Percentiles rank a stretch among this genome's conserved stretches.
Conservation (phyloP, 805 yeast genomes). For the Wickerhamomyces rabaulensis region DNA sequence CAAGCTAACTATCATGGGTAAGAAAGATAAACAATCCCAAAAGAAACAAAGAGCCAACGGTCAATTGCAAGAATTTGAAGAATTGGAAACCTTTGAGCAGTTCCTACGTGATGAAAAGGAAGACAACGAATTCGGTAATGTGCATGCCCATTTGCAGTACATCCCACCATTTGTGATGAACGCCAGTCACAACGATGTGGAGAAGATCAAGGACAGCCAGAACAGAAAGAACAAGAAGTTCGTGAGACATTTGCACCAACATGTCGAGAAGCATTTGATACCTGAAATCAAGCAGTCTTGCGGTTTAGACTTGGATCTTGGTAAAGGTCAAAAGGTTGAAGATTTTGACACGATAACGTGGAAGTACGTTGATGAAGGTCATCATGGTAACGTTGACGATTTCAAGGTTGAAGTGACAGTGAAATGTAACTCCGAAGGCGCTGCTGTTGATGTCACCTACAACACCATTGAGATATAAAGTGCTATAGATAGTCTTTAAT, state of each 20-base stretch:
- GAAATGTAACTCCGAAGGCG: conserved; percentile 60
- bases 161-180: conserved; percentile 70
- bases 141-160: conserved; percentile 62
- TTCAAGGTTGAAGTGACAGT: conserved; percentile 63
- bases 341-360: conserved; percentile 48
- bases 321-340: conserved; percentile 41
- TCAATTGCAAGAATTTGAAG: conserved; percentile 45
- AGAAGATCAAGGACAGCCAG: conserved; percentile 65
- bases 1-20: conserved; percentile 9
- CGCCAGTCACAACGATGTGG: conserved; percentile 63
- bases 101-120: conserved; percentile 68
- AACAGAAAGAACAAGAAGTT: conserved; percentile 69
- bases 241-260: conserved; percentile 70
- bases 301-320: conserved; percentile 48
- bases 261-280: conserved; percentile 63
- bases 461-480: conserved; percentile 30
- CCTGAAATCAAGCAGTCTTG: conserved; percentile 57
- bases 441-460: conserved; percentile 63
- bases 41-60: conserved; percentile 17
- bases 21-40: conserved; percentile 17
- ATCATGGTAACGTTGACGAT: conserved; percentile 40
- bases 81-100: conserved; percentile 53
- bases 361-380: conserved; percentile 55
- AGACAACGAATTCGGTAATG: conserved; percentile 67
- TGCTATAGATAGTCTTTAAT: not conserved